Base-by-base conservation (phyloP, 495 filamentous ascomycete species). In the Venustampulla echinocandica region DNA sequence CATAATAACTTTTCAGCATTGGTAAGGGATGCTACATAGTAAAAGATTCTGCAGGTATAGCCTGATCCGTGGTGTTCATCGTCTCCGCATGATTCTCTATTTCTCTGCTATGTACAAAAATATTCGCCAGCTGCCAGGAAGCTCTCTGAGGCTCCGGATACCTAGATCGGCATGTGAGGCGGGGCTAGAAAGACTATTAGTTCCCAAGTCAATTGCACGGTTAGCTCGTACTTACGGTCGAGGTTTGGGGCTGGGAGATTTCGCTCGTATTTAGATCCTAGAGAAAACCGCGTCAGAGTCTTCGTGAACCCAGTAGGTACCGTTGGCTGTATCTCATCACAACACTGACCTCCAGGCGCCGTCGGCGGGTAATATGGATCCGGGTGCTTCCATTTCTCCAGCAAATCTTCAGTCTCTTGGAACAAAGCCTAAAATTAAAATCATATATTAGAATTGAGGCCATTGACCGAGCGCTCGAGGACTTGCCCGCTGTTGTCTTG, bases 361-460 rank as follows among this genome's bases (percentile, higher is more conserved):
- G 87, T 90, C 6, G 92, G 92, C 39, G 80, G 76, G 46, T 73
- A 65, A 61, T 95, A 97, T 22, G 90, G 88, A 61, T 99, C 92
- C 2, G 92, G 92, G 60, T 99, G 93, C 64, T 96, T 96, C 89
- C 89, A 99, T 56, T 78, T 85, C 56, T 95, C 80, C 50, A 99
- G 65, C 44, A 95, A 59, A 46, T 82, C 80, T 64, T 97, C 92
- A 23, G 93, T 85, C 64, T 95, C 87, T 51, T 81, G 76, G 36
- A 97, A 68, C 39, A 99, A 60, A 19, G 74, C 77, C 90, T 96
- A 43, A 14, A 19, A 19, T 23, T n/a, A 18, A n/a, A n/a, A 10
- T 17, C 7, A n/a, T 17, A 21, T 15, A 37, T 20, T 34, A 47
- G 22, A 25, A 38, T 11, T 47, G 18, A 27, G 17, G 6, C 21